Percentiles rank a stretch among this genome's conserved stretches.
phyloP scores from a whole-genome alignment of 2,329 filamentous ascomycete species.

The Zymoseptoria passerinii region DNA sequence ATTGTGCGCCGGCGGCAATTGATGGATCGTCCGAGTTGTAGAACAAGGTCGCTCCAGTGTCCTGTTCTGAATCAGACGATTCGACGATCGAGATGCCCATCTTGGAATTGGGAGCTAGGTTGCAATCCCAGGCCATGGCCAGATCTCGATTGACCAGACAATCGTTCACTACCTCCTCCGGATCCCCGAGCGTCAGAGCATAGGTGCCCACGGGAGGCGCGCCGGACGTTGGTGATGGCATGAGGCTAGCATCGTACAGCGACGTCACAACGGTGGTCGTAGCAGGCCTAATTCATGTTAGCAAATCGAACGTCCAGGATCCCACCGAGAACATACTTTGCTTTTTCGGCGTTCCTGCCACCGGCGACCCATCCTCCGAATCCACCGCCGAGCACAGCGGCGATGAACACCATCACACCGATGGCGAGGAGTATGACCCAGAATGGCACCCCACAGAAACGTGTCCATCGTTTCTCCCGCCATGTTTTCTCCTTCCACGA shows the following conservation, averaged over 20 bases:
- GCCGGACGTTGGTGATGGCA: slow-evolving; percentile 46
- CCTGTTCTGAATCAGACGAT: slow-evolving; percentile 11
- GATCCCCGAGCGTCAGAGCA: slow-evolving; percentile 45
- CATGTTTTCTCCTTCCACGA: slow-evolving; percentile 31
- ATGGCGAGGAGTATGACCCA: slow-evolving; percentile 27
- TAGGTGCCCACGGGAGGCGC: slow-evolving; percentile 49
- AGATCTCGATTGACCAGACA: slow-evolving; percentile 52
- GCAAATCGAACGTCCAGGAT: neutral
- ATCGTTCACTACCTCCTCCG: slow-evolving; percentile 42
- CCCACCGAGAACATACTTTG: slow-evolving; percentile 15
- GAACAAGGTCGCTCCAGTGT: slow-evolving; percentile 25
- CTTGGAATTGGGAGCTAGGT: slow-evolving; percentile 33
- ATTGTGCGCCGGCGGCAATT: slow-evolving; percentile 53
- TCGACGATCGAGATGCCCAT: slow-evolving; percentile 24
- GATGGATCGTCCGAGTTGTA: slow-evolving; percentile 22
- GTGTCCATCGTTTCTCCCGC: slow-evolving; percentile 32
- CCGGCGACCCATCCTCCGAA: slow-evolving; percentile 29
- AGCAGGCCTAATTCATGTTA: neutral
- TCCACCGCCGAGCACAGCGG: slow-evolving; percentile 27
- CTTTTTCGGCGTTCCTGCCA: slow-evolving; percentile 14
- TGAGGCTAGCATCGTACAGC: slow-evolving; percentile 30
- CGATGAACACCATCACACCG: slow-evolving; percentile 26
- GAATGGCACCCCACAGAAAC: slow-evolving; percentile 29
- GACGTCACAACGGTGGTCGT: slow-evolving; percentile 17
- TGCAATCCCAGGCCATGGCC: slow-evolving; percentile 56